Evolutionary conservation across 441 rosid species (phyloP), one percentile per base, ranked within the genome.

Genomic region (Hura crepitans): DNA sequence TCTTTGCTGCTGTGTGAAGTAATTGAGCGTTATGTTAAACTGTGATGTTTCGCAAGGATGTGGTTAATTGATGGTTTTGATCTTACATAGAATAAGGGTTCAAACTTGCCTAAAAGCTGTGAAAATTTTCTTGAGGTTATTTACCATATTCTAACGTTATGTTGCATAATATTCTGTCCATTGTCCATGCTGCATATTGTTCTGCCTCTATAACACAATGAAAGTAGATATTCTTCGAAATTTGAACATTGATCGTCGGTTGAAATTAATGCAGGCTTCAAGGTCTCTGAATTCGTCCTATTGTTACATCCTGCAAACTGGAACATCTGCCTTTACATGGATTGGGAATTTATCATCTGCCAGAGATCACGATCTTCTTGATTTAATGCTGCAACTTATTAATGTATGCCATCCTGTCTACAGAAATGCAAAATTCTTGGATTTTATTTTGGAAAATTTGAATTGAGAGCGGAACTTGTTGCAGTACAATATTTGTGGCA

Each of bases 221-320:
- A 5, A 47, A 50, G 28, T 51, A 23, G n/a, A 49, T 33, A 47
- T 56, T 2, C 27, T 9, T 56, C 28, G 54, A 25, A 25, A 47
- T 59, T 70, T 63, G 50, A 63, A 50, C 64, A 25, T 62, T 68
- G 65, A 62, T 72, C 37, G 39, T 78, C 66, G 64, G 70, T 66
- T 67, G 70, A 65, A 73, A 54, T 66, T 75, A 65, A 54, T 74
- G 79, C 93, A 92, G 96, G 85, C 83, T 70, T 81, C 98, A 72
- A 71, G 86, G 67, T 88, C 88, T 62, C 73, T 92, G 75, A 90
- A 92, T 79, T 92, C 98, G 15, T 88, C 95, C 59, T 86, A 87
- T 77, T 88, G 93, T 76, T 90, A 86, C 86, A 86, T 92, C 80
- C 81, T 90, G 73, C 93, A 87, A 78, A 88, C 80, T 69, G 92